Base-by-base conservation (phyloP, 441 rosid genomes). In the Euphorbia celastroides region DNA sequence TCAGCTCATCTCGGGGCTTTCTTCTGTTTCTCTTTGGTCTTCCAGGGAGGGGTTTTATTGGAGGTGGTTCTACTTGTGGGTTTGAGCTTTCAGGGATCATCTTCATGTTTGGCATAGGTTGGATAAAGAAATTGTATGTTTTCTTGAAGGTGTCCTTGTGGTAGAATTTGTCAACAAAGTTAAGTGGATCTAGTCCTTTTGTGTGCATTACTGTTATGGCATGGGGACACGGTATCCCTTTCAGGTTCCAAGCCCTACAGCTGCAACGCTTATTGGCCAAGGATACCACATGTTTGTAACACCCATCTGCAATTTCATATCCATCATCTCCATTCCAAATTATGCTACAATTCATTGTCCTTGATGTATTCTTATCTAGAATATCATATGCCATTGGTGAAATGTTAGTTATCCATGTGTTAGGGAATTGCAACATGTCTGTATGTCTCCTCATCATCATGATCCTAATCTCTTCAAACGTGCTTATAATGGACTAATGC, bases 191-290 rank as follows among this genome's bases (percentile, higher is more conserved):
- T 16, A 46, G 4, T 46, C 19, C 20, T 14, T 2, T 16, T 16
- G 0, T 16, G 6, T 87, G 56, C 26, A 19, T 51, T 51, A 26
- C 22, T n/a, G 56, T 5, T 1, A 51, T 51, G 7, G 26, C 56
- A 51, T 51, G 56, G 5, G 56, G 25, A 51, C 56, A 51, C 7
- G 56, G 56, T 19, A 51, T 51, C 6, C 56, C 56, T 20, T 20
- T 51, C 8, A 51, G 22, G 7, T 13, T 5, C 56, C 56, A 51
- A 3, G 56, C 0, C 26, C 26, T 51, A 20, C 56, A 51, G 22
- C 7, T 5, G 26, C 56, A 51, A 0, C 12, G 1, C 11, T 51
- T 7, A 4, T 19, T 51, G 7, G 0, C 22, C 8, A 51, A 51
- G 22, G 20, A 5, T 0, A 51, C 26, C 19, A 20, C 19, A 17